Percentiles rank a stretch among this genome's conserved stretches.
Evolutionary conservation across 345 rosid species (phyloP).

Genomic region (Cochlearia excelsa): DNA sequence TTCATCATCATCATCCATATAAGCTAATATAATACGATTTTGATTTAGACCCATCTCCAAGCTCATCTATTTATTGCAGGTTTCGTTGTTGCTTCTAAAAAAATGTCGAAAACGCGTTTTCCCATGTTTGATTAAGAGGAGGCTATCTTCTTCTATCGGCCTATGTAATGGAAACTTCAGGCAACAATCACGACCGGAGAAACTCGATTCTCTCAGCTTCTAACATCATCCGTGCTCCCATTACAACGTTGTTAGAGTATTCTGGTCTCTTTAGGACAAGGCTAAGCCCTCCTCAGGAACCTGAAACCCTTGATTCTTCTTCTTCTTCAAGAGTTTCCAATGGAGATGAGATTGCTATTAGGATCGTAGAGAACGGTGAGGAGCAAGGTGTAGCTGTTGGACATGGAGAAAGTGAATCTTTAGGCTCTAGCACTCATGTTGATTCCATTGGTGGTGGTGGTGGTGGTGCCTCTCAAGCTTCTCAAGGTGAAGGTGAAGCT

Average conservation of each 20-base stretch:
- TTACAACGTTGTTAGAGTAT: conserved; percentile 83
- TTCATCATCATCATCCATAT: no score
- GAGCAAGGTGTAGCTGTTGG: conserved; percentile 51
- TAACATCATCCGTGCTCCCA: conserved; percentile 81
- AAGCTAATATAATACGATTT: no score
- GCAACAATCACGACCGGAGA: conserved; percentile 64
- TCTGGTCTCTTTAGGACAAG: conserved; percentile 76
- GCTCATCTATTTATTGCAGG: no score
- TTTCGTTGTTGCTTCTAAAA: no score
- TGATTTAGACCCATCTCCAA: no score
- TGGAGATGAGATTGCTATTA: conserved; percentile 79
- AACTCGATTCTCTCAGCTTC: conserved; percentile 70
- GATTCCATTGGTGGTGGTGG: conserved; percentile 40
- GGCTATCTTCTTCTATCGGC: conserved; percentile 43
- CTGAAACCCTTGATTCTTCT: conserved; percentile 47
- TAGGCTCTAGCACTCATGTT: conserved; percentile 38
- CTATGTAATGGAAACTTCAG: conserved; percentile 67
- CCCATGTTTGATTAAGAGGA: no score
- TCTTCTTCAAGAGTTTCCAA: conserved; percentile 40
- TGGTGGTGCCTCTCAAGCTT: conserved; percentile 42
- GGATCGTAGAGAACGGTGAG: conserved; percentile 86
- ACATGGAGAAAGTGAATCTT: conserved; percentile 38
- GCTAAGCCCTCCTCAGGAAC: conserved; percentile 41
- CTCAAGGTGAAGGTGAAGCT: conserved; percentile 45
- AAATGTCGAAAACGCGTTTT: no score